A percentile compares a stretch with the other conserved stretches of the same genome.
Conservation (phyloP, 345 rosid genomes). For the Heritiera fomes region DNA sequence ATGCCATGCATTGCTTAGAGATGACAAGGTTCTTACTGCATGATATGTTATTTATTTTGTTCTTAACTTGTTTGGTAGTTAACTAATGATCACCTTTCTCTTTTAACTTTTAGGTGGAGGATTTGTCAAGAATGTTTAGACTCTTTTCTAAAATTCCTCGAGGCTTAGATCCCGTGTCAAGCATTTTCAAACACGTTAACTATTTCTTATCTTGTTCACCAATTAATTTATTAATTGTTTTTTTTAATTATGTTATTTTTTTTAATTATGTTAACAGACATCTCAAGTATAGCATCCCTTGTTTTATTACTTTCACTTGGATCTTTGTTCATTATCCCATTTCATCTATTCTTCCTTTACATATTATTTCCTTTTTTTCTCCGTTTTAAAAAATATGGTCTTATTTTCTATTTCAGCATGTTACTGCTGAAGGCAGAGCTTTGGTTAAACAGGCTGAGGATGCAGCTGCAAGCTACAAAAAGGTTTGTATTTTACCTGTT, state of each 20-base stretch:
- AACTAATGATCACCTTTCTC: neutral
- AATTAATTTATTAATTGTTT: neutral
- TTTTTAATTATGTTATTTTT: no score
- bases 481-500: constrained; percentile 24
- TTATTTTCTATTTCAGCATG: constrained; percentile 42
- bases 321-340: neutral
- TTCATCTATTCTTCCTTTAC: neutral
- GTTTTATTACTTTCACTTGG: neutral
- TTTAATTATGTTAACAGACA: neutral
- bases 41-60: constrained; percentile 15
- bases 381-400: neutral
- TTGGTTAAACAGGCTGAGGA: constrained; percentile 77
- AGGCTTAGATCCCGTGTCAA: constrained; percentile 64
- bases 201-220: neutral
- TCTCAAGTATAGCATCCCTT: neutral
- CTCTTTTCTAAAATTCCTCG: constrained; percentile 54
- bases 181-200: constrained; percentile 59
- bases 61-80: constrained; percentile 5
- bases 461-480: constrained; percentile 48
- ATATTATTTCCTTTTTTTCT: neutral
- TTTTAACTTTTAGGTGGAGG: constrained; percentile 50
- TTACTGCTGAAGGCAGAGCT: constrained; percentile 67
- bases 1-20: constrained; percentile 67
- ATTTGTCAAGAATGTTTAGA: constrained; percentile 76
- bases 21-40: constrained; percentile 55